Evolutionary conservation across 2,329 filamentous ascomycete genomes (phyloP), one percentile per base, ranked within the genome.

Genomic region (Alternaria arbusti): DNA sequence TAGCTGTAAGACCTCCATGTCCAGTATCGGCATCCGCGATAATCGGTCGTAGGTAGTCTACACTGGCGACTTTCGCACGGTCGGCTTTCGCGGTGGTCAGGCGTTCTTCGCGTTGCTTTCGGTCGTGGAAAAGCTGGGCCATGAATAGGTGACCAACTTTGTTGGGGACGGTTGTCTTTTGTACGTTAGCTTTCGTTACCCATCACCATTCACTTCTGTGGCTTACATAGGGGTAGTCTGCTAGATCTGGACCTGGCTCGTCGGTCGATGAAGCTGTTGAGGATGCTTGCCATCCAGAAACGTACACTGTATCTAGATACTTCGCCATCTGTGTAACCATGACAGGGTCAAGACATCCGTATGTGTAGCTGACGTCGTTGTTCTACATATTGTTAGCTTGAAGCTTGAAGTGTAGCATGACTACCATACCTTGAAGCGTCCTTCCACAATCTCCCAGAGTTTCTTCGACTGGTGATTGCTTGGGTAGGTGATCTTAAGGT

Each of bases 311-410:
- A 79, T 99, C 96, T 66, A 99, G 87, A 82, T 96, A 98, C 83
- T 98, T 97, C 74, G 95, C 95, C 96, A 99, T 99, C 82, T 99
- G 96, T 26, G 96, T 98, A 79, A 99, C 88, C 92, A 97, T 97
- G 60, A 97, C 97, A 11, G 96, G 96, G 79, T 99, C 96, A 69
- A 99, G 86, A 83, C 96, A 98, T 76, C 96, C 96, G 79, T 97
- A 99, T 61, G 96, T 99, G 84, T 91, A 97, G 82, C 93, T 96
- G 51, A 92, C 92, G 77, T 96, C 91, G 74, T 89, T 89, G 77
- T 87, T 91, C 92, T 97, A 71, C 8, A 5, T n/a, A 36, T 23
- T 32, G 49, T 79, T 49, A 77, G 66, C 52, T 57, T 22, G 20
- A 22, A 13, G n/a, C 56, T 12, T 45, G 49, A 3, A 2, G 36